Conservation (phyloP, 805 yeast genomes). For the Hanseniaspora nectarophila region DNA sequence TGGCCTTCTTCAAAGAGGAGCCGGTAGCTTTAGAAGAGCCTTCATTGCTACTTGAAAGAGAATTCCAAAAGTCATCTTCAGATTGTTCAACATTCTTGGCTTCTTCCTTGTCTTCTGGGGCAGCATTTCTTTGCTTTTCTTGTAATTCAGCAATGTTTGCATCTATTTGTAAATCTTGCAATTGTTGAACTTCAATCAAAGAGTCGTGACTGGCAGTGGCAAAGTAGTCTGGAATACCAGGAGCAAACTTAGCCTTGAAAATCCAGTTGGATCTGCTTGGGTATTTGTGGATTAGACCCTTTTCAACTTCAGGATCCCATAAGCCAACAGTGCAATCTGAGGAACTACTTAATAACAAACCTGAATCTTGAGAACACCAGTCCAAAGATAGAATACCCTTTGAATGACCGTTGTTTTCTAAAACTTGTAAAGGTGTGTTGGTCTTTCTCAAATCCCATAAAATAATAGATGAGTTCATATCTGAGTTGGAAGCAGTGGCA, state of each 20-base stretch:
- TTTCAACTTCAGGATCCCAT: conserved; percentile 67
- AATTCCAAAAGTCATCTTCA: conserved; percentile 83
- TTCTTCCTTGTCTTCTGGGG: conserved; percentile 22
- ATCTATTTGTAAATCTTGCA: conserved; percentile 48
- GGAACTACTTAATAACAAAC: conserved; percentile 75
- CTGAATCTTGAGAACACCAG: conserved; percentile 81
- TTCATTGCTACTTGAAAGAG: conserved; percentile 21
- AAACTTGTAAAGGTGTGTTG: conserved; percentile 68
- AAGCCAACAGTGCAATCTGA: conserved; percentile 76
- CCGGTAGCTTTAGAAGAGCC: conserved; percentile 33
- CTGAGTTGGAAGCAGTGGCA: conserved; percentile 77
- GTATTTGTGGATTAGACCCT: conserved; percentile 64
- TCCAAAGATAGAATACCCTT: conserved; percentile 83
- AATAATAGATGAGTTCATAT: conserved; percentile 63
- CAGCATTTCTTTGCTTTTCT: conserved; percentile 17
- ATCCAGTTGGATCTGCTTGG: conserved; percentile 93
- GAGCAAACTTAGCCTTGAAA: conserved; percentile 79
- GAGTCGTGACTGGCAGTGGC: conserved; percentile 85
- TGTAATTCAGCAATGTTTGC: conserved; percentile 22
- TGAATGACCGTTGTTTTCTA: conserved; percentile 55
- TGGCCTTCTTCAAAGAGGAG: conserved; percentile 78
- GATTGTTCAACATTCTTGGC: conserved; percentile 25
- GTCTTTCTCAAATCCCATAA: conserved; percentile 94
- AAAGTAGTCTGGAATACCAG: conserved; percentile 75
- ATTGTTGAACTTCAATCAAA: conserved; percentile 63